Base-by-base conservation (phyloP, 2,329 filamentous ascomycete species). In the Domatiomyces globalis region DNA sequence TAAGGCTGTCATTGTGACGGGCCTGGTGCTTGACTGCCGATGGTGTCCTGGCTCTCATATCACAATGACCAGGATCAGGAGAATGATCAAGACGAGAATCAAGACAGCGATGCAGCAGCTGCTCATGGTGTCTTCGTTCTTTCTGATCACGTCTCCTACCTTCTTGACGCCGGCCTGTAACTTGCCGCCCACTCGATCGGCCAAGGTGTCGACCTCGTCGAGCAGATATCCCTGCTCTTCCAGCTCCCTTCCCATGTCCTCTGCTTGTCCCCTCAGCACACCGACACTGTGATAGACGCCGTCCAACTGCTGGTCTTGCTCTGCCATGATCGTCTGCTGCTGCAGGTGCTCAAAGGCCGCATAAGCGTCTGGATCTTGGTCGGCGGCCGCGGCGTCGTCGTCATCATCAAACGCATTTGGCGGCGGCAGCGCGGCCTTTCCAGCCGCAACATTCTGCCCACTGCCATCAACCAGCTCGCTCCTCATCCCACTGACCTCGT, bases 191-290 rank as follows among this genome's bases (percentile, higher is more conserved):
- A 98, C 88, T 33, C 90, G 77, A 66, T 96, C 89, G 3, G 87
- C 87, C 51, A 94, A 74, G 27, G 75, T 78, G 68, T 96, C 90
- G 43, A 94, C 84, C 49, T 85, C 82, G 56, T 92, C 83, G 52
- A 98, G 74, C 78, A 96, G 84, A 67, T 88, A 86, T 19, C 77
- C 78, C 74, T 98, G 92, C 71, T 98, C 92, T 69, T 95, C 94
- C 45, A 98, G 74, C 72, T 98, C 92, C 52, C 90, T 76, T 1
- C 92, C 90, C 90, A 98, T 98, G 61, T 88, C 86, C 68, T 94
- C 83, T 1, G 92, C 94, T 74, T 96, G 92, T 64, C 84, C 77
- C 51, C 90, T 76, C 64, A 98, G 70, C 65, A 88, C 95, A 2
- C 89, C 90, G 20, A 98, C 92, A 1, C 90, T 96, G 59, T 83